Base-by-base conservation (phyloP, 1,284 basidiomycete genomes). In the Cutaneotrichosporon mucoides region DNA sequence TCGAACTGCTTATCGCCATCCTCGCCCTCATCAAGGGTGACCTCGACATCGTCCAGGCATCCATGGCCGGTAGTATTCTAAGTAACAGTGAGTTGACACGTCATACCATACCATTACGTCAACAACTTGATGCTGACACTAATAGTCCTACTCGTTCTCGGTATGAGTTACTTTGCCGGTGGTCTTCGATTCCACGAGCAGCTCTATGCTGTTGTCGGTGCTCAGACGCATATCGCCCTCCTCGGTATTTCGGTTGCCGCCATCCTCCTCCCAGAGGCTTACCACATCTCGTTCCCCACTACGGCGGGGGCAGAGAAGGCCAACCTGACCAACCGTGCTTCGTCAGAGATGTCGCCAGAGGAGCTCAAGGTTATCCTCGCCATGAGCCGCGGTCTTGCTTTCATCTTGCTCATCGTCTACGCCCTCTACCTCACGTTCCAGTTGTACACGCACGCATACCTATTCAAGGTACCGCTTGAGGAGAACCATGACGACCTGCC, bases 11-110 rank as follows among this genome's bases (percentile, higher is more conserved):
- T 37, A 70, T 69, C 52, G 73, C 91, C 84, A 91, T 94, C 60
- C 86, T 92, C 49, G 90, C 90, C 0, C 81, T 94, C 15, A 74
- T 81, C 6, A 86, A 93, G 75, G 92, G 91, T 66, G 82, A 94
- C 76, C 78, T 95, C 33, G 81, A 82, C 46, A 84, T 95, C 55
- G 91, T 94, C 0, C 92, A 94, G 77, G 76, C 89, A 74, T 81
- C 81, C 38, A 81, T 86, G 67, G 80, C 85, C 37, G 85, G 85
- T 38, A 83, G 82, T 44, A 82, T 87, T 56, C 72, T 87, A 15
- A 85, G 84, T 64, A 88, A 88, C 69, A 76, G 68, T 70, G 52
- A 63, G 63, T 61, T 7, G 35, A 3, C 13, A 16, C 24, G 24
- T 24, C 24, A 24, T 24, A 24, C 24, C 24, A 24, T 24, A 24